phyloP scores from a whole-genome alignment of 2,329 filamentous ascomycete species.

The Ceratocystis lukuohia region DNA sequence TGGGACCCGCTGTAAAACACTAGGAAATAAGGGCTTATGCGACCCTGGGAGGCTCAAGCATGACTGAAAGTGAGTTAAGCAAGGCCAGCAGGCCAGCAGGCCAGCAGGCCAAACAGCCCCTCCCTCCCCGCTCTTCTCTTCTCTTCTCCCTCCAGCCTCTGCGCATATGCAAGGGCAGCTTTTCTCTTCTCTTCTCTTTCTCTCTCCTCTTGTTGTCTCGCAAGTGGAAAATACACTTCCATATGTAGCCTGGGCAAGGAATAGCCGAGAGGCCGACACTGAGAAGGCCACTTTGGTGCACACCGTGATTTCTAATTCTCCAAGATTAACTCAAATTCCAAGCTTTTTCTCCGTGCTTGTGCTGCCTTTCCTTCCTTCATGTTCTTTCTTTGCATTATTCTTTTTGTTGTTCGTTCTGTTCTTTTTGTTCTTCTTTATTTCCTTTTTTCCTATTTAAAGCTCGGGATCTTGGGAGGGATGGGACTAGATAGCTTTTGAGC shows the following conservation, averaged over 20 bases:
- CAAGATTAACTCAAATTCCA: no score
- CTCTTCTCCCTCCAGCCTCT: neutral
- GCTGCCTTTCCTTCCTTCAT: neutral
- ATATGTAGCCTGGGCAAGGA: neutral
- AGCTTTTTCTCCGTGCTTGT: no score
- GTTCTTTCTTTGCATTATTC: no score
- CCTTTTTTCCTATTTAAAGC: no score
- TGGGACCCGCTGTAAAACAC: neutral
- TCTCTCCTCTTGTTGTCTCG: neutral
- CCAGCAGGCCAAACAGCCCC: neutral
- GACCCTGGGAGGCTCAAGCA: neutral
- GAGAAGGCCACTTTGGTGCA: neutral
- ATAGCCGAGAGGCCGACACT: conserved; percentile 1
- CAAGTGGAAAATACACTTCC: neutral
- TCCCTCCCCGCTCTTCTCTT: neutral
- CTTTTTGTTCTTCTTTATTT: neutral
- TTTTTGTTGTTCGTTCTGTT: neutral
- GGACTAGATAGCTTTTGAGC: neutral
- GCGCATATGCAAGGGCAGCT: neutral
- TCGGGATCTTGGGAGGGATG: no score
- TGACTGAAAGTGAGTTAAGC: neutral
- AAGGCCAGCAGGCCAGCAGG: neutral
- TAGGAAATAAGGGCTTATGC: neutral
- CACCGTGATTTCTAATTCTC: no score
- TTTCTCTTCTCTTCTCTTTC: neutral